These are phyloP conservation scores for Pichiaceae sp. DNA, from an alignment of 1,139 yeast genomes.

Conservation along the genomic window DNA sequence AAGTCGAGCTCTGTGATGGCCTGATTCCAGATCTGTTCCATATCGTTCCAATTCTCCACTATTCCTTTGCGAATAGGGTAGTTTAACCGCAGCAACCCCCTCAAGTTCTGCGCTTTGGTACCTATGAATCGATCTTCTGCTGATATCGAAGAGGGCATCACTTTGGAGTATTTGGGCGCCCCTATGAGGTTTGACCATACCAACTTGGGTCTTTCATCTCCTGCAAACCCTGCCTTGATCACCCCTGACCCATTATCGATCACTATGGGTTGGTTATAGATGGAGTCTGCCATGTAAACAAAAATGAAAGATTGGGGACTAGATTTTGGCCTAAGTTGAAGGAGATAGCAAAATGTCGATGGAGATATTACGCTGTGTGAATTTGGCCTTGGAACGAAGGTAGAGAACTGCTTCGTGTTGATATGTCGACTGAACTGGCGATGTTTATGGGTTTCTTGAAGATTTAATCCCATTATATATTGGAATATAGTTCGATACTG, in stretches of 20 bases:
- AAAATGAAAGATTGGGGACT: background rate
- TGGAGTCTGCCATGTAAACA: slow-evolving; percentile 6
- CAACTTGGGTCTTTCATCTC: slow-evolving; percentile 72
- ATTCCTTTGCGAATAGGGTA: slow-evolving; percentile 80
- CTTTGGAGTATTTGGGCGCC: slow-evolving; percentile 70
- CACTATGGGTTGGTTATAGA: slow-evolving; percentile 76
- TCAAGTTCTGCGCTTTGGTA: slow-evolving; percentile 55
- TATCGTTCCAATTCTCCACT: slow-evolving; percentile 79
- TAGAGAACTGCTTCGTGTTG: no score
- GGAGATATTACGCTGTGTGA: no score
- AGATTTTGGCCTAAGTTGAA: no score
- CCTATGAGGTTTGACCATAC: slow-evolving; percentile 52
- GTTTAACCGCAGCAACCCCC: slow-evolving; percentile 63
- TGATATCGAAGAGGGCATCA: slow-evolving; percentile 76
- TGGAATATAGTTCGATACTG: no score
- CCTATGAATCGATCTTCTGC: slow-evolving; percentile 64
- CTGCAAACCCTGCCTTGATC: slow-evolving; percentile 88
- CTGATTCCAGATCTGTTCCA: slow-evolving; percentile 40
- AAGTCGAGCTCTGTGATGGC: slow-evolving; percentile 16
- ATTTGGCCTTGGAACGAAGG: no score
- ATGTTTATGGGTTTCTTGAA: no score
- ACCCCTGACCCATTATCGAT: slow-evolving; percentile 91
- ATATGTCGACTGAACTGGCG: no score
- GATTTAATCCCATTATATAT: no score
- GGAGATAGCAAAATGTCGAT: no score